Conservation (phyloP, 805 yeast genomes). For the Diddensiella transvaalensis region DNA sequence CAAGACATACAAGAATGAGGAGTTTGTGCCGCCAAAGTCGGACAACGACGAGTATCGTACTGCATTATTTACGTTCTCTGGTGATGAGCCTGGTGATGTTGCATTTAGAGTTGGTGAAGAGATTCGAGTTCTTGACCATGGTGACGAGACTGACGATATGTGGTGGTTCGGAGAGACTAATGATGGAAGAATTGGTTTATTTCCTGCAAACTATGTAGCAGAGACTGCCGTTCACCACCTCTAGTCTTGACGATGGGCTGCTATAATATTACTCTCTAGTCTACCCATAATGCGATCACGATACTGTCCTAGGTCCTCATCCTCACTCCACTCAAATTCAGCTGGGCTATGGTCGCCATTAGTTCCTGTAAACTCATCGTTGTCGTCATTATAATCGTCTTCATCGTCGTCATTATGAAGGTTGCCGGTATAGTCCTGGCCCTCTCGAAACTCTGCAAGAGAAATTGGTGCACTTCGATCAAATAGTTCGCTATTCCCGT, state of each 20-base stretch:
- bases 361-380: conserved; percentile 14
- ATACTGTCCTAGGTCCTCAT: conserved; percentile 24
- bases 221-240: background rate
- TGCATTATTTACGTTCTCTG: conserved; percentile 36
- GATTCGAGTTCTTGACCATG: conserved; percentile 34
- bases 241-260: background rate
- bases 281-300: conserved; percentile 21
- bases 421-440: conserved; percentile 11
- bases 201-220: conserved; percentile 46
- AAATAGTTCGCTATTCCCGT: conserved; percentile 26
- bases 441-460: conserved; percentile 4
- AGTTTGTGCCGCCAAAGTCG: conserved; percentile 19
- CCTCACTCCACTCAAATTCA: conserved; percentile 32
- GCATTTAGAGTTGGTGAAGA: conserved; percentile 37
- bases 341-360: background rate
- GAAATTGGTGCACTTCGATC: conserved; percentile 4
- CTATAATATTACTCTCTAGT: conserved; percentile 14
- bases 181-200: conserved; percentile 41
- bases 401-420: conserved; percentile 39
- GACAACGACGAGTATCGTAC: conserved; percentile 27
- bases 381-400: conserved; percentile 25
- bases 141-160: conserved; percentile 36
- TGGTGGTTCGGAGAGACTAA: conserved; percentile 50
- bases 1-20: conserved; percentile 1
- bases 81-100: conserved; percentile 38